A percentile compares a stretch with the other conserved stretches of the same genome.
phyloP scores from a whole-genome alignment of 176 grass and related monocot species.

The Oryza glaberrima region DNA sequence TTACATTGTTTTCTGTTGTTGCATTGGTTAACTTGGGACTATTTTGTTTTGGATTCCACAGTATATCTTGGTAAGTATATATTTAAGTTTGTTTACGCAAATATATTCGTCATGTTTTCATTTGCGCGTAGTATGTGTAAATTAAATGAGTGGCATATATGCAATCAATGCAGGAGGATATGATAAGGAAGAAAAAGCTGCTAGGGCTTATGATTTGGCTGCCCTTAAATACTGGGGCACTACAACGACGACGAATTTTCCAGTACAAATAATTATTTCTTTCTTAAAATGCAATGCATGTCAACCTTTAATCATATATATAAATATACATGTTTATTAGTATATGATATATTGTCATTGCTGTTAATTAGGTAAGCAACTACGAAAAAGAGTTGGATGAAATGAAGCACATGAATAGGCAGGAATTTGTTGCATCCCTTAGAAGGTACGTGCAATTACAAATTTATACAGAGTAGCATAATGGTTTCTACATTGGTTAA shows the following conservation, averaged over 20 bases:
- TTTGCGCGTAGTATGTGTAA: no score
- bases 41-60: conserved; percentile 21
- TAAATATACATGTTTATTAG: background rate
- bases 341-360: background rate
- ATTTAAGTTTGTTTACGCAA: background rate
- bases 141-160: background rate
- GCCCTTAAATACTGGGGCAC: conserved; percentile 79
- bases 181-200: conserved; percentile 83
- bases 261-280: conserved; percentile 31
- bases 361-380: conserved; percentile 49
- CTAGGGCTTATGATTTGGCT: conserved; percentile 81
- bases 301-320: background rate
- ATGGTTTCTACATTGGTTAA: background rate
- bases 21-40: background rate
- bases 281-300: background rate
- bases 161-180: conserved; percentile 52
- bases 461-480: background rate
- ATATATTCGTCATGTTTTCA: background rate
- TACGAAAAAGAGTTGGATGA: conserved; percentile 78
- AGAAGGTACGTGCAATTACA: conserved; percentile 48
- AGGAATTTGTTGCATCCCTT: conserved; percentile 84
- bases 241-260: conserved; percentile 76
- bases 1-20: background rate
- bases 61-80: conserved; percentile 71
- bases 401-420: conserved; percentile 80